Evolutionary conservation across 345 rosid genomes (phyloP).

Genomic region (Dipteronia sinensis): DNA sequence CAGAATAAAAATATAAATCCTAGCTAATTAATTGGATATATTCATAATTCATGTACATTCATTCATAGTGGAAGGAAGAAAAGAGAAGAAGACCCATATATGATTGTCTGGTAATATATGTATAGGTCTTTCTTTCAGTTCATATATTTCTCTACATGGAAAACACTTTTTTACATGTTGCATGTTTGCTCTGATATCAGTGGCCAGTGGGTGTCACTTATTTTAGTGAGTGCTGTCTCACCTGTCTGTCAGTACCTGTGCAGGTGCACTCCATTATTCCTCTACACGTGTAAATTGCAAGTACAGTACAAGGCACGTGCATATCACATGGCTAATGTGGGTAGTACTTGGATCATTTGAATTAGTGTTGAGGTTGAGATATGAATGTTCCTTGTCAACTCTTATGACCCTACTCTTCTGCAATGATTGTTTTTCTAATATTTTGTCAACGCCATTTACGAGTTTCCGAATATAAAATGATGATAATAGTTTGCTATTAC

Average conservation of each 20-base stretch:
- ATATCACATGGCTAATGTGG: constrained; percentile 4
- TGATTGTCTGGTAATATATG: constrained; percentile 3
- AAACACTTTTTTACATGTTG: constrained; percentile 26
- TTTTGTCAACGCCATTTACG: constrained; percentile 13
- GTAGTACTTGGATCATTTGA: background rate
- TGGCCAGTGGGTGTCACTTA: constrained; percentile 19
- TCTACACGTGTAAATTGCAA: constrained; percentile 12
- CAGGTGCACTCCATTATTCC: constrained; percentile 12
- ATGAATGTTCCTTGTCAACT: constrained; percentile 19
- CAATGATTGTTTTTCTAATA: constrained; percentile 9
- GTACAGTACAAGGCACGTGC: constrained; percentile 12
- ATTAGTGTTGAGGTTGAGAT: too few relatives aligned
- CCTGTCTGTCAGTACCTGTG: constrained; percentile 21
- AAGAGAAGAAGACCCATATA: constrained; percentile 10
- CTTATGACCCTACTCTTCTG: constrained; percentile 20
- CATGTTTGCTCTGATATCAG: constrained; percentile 20
- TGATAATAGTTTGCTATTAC: background rate
- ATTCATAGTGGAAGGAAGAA: constrained; percentile 14
- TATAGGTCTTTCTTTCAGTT: background rate
- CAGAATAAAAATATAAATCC: background rate
- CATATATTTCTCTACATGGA: background rate
- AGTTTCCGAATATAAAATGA: background rate
- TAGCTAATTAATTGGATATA: background rate
- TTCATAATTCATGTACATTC: background rate
- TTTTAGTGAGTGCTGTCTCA: constrained; percentile 17